Percentiles rank a stretch among this genome's conserved stretches.
These are phyloP conservation scores for Aspergillus sp. DNA, from an alignment of 2,329 filamentous ascomycete species.

Conservation along the genomic window DNA sequence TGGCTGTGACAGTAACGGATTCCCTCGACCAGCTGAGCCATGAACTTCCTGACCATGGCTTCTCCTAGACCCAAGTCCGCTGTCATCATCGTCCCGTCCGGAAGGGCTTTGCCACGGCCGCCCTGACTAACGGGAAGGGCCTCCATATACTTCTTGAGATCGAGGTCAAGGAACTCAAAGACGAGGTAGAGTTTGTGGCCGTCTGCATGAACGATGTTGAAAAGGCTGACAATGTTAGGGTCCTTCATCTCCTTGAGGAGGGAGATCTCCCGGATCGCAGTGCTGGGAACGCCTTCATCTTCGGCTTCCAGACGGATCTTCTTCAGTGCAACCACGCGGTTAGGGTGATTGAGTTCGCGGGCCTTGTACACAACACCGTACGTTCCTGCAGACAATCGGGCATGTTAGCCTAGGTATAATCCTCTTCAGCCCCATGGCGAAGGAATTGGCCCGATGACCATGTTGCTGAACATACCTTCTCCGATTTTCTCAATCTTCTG, in stretches of 20 bases:
- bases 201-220: constrained; percentile 91
- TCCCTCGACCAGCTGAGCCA: constrained; percentile 76
- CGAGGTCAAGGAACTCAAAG: constrained; percentile 81
- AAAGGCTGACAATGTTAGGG: constrained; percentile 74
- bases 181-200: constrained; percentile 92
- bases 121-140: constrained; percentile 74
- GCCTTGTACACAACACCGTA: constrained; percentile 96
- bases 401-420: no score
- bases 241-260: constrained; percentile 91
- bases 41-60: constrained; percentile 84
- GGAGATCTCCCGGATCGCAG: constrained; percentile 88
- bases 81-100: constrained; percentile 60
- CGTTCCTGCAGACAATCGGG: constrained; percentile 61
- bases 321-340: constrained; percentile 84
- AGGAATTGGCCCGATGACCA: no score
- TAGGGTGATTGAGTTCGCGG: constrained; percentile 68
- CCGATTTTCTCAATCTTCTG: constrained; percentile 95
- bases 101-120: constrained; percentile 74
- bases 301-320: constrained; percentile 93
- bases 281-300: constrained; percentile 87
- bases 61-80: constrained; percentile 64
- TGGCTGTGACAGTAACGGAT: constrained; percentile 83
- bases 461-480: constrained; percentile 64
- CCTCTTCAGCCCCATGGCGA: no score
- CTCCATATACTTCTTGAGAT: constrained; percentile 96